Base-by-base conservation (phyloP, 2,329 filamentous ascomycete species). In the Aspergillus udagawae region DNA sequence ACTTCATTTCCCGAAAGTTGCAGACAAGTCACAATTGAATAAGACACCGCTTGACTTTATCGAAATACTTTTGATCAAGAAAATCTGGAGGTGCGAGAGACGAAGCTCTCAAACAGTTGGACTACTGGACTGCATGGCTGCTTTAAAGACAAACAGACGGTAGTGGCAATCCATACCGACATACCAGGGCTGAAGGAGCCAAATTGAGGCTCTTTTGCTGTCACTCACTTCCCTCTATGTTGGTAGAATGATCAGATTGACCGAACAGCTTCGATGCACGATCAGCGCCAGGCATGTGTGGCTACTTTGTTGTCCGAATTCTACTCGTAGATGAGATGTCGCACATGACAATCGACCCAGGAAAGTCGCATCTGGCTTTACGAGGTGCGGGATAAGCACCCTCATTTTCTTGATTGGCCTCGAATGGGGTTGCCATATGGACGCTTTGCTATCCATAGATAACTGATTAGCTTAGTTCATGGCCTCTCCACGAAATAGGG, bases 221-320 rank as follows among this genome's bases (percentile, higher is more conserved):
- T 14, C 21, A 23, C 44, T 25, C 12, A 23, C 44, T 25, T 47
- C 44, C 44, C 20, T 47, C 44, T 14, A 47, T 23, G 3, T 14
- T 47, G 44, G 14, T 47, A 47, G 21, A 27, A 44, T 3, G 23
- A 17, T 27, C 12, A 14, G 14, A 6, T 47, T 47, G 21, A 47
- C 12, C 20, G 44, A 47, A 47, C 44, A 14, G 20, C 21, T 23
- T 47, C 23, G 21, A 47, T 23, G 44, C 21, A 47, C 20, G 20
- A 47, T 47, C 23, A 47, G 44, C 44, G 12, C 6, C 44, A 47
- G 20, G 44, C 3, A 23, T 25, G 44, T 47, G 44, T 47, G 44
- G 44, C 44, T 47, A 27, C 32, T 49, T 54, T 50, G 52, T 54
- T 54, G 52, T 45, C 47, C 48, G 8, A 49, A 29, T 47, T 29